Evolutionary conservation across 176 grass and related monocot species (phyloP), one percentile per base, ranked within the genome.

Genomic region (Musa troglodytarum): DNA sequence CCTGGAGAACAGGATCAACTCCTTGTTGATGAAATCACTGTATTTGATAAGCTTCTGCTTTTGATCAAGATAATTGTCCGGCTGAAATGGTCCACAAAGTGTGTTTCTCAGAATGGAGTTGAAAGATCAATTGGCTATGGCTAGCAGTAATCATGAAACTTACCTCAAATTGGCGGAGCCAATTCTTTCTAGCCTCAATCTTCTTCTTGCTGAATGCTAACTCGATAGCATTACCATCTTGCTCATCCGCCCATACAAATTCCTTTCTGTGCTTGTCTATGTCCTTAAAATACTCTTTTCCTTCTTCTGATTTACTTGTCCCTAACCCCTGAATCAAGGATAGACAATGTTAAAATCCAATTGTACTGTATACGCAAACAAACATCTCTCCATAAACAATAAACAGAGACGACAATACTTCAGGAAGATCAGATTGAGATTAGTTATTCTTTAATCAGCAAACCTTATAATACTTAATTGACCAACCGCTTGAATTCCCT

Each of bases 131-230:
- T 61, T 19, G 4, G 3, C 16, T 20, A 28, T n/a, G 17, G 11
- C 2, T 50, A 50, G 51, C 14, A 9, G 25, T 26, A 19, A 68
- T 16, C 24, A 15, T 50, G 16, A 11, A 16, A 65, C 54, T 74
- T 73, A 90, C 94, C 85, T 93, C 83, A 74, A 87, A 92, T 49
- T 90, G 89, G 20, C 68, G 87, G 49, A 92, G 90, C 93, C 93
- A 97, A 1, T 77, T 74, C 63, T 97, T 97, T 69, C 90, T 79
- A 34, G 86, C 83, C 68, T 76, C 17, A 50, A 97, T 93, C 64
- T 87, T 85, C 81, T 93, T 97, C 82, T 93, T 97, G 80, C 93
- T 97, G 53, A 97, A 93, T 64, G 93, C 90, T 59, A 97, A 62
- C 72, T 97, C 93, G 13, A 97, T 97, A 34, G 84, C 74, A 9